A percentile compares a stretch with the other conserved stretches of the same genome.
These are phyloP conservation scores for Calonectria henricotiae DNA, from an alignment of 2,329 filamentous ascomycete species.

Conservation along the genomic window DNA sequence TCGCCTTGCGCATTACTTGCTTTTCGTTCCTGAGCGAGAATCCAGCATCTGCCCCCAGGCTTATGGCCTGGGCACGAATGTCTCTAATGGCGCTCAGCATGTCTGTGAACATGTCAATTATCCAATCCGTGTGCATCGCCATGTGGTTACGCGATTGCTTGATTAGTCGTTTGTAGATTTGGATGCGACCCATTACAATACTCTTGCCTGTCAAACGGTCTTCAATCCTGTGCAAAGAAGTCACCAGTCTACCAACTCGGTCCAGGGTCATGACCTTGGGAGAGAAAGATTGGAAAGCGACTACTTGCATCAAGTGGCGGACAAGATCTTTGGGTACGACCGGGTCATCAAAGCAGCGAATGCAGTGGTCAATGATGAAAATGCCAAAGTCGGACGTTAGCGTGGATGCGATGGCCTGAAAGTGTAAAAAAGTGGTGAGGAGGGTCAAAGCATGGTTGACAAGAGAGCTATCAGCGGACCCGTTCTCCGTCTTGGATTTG, in stretches of 20 bases:
- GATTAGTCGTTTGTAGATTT: slow-evolving; percentile 85
- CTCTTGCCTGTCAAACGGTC: slow-evolving; percentile 84
- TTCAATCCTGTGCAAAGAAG: slow-evolving; percentile 80
- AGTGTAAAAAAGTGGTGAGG: slow-evolving; percentile 83
- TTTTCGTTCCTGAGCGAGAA: slow-evolving; percentile 80
- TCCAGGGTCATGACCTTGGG: slow-evolving; percentile 81
- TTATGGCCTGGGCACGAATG: slow-evolving; percentile 81
- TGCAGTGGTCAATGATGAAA: slow-evolving; percentile 87
- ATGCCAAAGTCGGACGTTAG: slow-evolving; percentile 85
- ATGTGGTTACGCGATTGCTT: slow-evolving; percentile 81
- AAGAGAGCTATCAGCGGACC: slow-evolving; percentile 77
- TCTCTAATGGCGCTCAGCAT: slow-evolving; percentile 87
- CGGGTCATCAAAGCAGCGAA: slow-evolving; percentile 80
- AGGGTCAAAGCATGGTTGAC: slow-evolving; percentile 85
- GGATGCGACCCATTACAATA: slow-evolving; percentile 82
- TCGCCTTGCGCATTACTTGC: slow-evolving; percentile 77
- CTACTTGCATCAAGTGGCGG: slow-evolving; percentile 84
- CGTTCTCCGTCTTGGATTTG: slow-evolving; percentile 71
- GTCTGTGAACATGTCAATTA: slow-evolving; percentile 85
- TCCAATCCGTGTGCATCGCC: slow-evolving; percentile 82
- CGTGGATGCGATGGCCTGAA: slow-evolving; percentile 78
- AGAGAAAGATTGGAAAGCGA: slow-evolving; percentile 86
- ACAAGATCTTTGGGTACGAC: slow-evolving; percentile 82
- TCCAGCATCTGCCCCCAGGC: slow-evolving; percentile 80
- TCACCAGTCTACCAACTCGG: slow-evolving; percentile 80